A percentile compares a stretch with the other conserved stretches of the same genome.
phyloP scores from a whole-genome alignment of 257 asterid genomes.

The Henckelia pumila region DNA sequence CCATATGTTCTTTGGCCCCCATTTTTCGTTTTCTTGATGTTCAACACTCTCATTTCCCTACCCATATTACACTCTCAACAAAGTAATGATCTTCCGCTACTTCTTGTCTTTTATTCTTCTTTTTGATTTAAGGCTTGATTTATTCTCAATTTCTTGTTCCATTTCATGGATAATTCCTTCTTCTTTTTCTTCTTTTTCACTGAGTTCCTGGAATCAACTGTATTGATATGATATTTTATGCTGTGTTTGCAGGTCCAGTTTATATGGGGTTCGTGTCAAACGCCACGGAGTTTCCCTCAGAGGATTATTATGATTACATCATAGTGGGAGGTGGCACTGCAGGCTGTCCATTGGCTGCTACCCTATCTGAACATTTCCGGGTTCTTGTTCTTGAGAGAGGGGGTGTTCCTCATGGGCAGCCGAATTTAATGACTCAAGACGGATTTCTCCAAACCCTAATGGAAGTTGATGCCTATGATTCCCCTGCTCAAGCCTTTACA shows the following conservation, averaged over 20 bases:
- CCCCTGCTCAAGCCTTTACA: constrained; percentile 77
- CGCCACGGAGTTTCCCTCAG: constrained; percentile 63
- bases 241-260: constrained; percentile 48
- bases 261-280: constrained; percentile 50
- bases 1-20: constrained; percentile 17
- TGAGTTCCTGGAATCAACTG: not conserved
- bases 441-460: constrained; percentile 60
- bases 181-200: no score
- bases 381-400: constrained; percentile 94
- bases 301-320: constrained; percentile 55
- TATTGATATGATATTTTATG: not conserved
- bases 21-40: constrained; percentile 27
- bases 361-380: constrained; percentile 54
- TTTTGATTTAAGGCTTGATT: not conserved
- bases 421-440: constrained; percentile 66
- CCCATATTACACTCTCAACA: constrained; percentile 42
- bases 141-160: not conserved
- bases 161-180: no score
- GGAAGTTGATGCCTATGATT: constrained; percentile 55
- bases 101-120: not conserved
- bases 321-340: constrained; percentile 91
- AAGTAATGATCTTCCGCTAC: constrained; percentile 37
- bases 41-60: constrained; percentile 34
- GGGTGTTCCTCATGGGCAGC: constrained; percentile 53
- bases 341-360: constrained; percentile 91